Percentiles rank a stretch among this genome's conserved stretches.
phyloP scores from a whole-genome alignment of 2,329 filamentous ascomycete genomes.

The Helotiales sp. region DNA sequence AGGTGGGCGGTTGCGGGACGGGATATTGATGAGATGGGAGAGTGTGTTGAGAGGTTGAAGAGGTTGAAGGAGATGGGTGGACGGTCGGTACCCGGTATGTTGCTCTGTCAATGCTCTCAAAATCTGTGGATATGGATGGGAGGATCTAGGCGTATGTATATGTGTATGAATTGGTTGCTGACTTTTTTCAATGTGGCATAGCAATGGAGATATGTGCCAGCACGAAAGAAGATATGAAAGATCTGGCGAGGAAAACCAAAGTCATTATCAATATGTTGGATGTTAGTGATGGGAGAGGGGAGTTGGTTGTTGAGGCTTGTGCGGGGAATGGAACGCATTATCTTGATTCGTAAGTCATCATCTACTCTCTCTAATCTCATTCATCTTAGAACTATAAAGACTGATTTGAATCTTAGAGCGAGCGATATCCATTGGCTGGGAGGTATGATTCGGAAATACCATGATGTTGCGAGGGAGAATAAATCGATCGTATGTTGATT shows the following conservation, averaged over 20 bases:
- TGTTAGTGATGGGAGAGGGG: not conserved
- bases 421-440: conserved; percentile 15
- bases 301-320: conserved; percentile 17
- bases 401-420: not conserved
- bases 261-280: conserved; percentile 12
- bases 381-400: not conserved
- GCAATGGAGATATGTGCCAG: conserved; percentile 5
- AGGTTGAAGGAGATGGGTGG: not conserved
- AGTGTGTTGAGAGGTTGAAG: conserved; percentile 9
- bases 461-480: conserved; percentile 14
- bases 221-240: not conserved
- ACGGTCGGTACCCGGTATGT: not conserved
- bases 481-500: conserved; percentile 8
- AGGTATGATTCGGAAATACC: conserved; percentile 19
- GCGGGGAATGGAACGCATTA: conserved; percentile 18
- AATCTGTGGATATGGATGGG: not conserved
- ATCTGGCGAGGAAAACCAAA: conserved; percentile 15
- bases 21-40: not conserved
- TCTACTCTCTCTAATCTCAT: too few relatives aligned
- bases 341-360: conserved; percentile 8
- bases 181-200: not conserved
- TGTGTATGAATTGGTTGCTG: not conserved
- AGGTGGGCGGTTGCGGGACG: conserved; percentile 11
- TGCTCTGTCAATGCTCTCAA: not conserved
- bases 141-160: not conserved